A percentile compares a stretch with the other conserved stretches of the same genome.
Evolutionary conservation across 2,329 filamentous ascomycete genomes (phyloP).

Genomic region (Aureobasidium sp.): DNA sequence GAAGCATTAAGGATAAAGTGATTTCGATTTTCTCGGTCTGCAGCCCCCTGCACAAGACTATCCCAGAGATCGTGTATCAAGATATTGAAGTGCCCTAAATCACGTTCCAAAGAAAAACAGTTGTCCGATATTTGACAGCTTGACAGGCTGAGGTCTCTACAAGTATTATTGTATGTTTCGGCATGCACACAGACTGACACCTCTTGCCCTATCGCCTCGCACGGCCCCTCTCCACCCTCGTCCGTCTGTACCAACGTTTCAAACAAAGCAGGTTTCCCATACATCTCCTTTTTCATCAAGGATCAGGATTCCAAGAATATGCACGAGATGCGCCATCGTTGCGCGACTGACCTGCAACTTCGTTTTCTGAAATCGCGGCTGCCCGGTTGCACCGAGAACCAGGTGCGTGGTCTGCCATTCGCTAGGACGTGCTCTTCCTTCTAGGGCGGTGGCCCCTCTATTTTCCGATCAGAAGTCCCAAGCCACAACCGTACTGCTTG

Average conservation of each 20-base stretch:
- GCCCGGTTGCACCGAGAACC: background rate
- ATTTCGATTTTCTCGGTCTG: background rate
- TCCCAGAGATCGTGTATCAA: background rate
- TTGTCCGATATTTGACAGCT: background rate
- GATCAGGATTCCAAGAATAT: background rate
- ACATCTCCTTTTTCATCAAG: background rate
- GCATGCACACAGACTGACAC: background rate
- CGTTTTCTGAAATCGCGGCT: background rate
- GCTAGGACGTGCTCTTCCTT: background rate
- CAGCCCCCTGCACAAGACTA: background rate
- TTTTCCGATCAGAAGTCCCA: background rate
- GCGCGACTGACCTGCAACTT: background rate
- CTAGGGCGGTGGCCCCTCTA: background rate
- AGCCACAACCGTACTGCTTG: slow-evolving; percentile 1
- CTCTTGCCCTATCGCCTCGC: background rate
- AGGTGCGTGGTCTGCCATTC: background rate
- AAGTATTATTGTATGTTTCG: background rate
- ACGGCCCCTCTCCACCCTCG: background rate
- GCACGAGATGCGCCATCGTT: slow-evolving; percentile 1
- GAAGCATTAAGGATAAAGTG: background rate
- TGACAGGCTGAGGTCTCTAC: background rate
- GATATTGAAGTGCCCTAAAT: background rate
- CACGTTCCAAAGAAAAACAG: background rate
- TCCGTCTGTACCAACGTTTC: slow-evolving; percentile 7
- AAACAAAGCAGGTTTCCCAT: slow-evolving; percentile 3